Percentiles rank a stretch among this genome's conserved stretches.
Evolutionary conservation across 805 yeast species (phyloP).

Genomic region (Groenewaldozyma salmanticensis): DNA sequence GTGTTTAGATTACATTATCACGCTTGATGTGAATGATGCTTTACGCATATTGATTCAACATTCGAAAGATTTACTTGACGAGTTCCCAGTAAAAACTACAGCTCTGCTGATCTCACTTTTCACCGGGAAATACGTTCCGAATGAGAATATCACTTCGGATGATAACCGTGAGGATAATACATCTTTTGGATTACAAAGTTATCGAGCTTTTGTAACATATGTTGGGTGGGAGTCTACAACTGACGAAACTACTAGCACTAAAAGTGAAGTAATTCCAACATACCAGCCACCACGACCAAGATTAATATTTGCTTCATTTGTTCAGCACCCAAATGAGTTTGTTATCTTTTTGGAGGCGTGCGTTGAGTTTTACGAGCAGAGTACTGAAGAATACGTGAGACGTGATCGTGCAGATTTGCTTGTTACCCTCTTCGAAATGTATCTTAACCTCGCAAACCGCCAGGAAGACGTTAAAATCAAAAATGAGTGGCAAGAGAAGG

Average conservation of each 20-base stretch:
- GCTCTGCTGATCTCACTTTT: conserved; percentile 75
- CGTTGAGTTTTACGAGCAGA: conserved; percentile 67
- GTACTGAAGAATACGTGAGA: conserved; percentile 26
- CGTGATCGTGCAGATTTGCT: conserved; percentile 63
- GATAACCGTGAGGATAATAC: conserved; percentile 8
- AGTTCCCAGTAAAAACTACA: conserved; percentile 72
- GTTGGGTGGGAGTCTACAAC: conserved; percentile 9
- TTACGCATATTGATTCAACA: conserved; percentile 58
- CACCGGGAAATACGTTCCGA: conserved; percentile 69
- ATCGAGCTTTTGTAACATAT: conserved; percentile 49
- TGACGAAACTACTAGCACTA: too few species aligned
- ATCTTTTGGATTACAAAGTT: conserved; percentile 38
- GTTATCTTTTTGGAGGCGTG: conserved; percentile 91
- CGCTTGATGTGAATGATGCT: conserved; percentile 67
- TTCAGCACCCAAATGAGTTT: conserved; percentile 79
- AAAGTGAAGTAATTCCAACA: too few species aligned
- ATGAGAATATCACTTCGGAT: conserved; percentile 1
- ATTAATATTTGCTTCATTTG: conserved; percentile 75
- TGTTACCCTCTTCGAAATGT: conserved; percentile 75
- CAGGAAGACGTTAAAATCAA: conserved; percentile 30
- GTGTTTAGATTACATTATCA: conserved; percentile 56
- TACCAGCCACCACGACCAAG: conserved; percentile 90
- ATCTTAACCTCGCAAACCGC: conserved; percentile 51
- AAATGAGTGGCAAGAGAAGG: conserved; percentile 56
- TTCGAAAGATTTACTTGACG: conserved; percentile 55